Conservation (phyloP, 2,329 filamentous ascomycete species). For the Fusarium fujikuroi region DNA sequence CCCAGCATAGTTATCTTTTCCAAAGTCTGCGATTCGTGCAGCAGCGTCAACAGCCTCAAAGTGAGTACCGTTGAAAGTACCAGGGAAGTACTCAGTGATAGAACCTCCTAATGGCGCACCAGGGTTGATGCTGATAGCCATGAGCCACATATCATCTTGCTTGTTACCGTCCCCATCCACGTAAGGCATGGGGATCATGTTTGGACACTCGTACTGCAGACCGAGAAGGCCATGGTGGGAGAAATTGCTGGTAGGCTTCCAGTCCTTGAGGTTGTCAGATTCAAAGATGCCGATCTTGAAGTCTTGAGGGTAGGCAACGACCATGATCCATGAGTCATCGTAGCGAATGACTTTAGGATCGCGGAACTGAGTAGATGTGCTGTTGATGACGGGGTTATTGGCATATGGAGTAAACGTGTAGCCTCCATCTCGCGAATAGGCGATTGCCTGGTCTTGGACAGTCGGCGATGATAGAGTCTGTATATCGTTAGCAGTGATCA, state of each 20-base stretch:
- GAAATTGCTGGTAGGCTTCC: constrained; percentile 66
- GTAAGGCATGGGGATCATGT: constrained; percentile 65
- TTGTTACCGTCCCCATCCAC: constrained; percentile 49
- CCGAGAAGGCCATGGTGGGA: constrained; percentile 62
- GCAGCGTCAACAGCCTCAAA: constrained; percentile 54
- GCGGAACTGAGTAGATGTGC: constrained; percentile 66
- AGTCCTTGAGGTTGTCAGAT: constrained; percentile 66
- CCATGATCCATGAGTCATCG: constrained; percentile 66
- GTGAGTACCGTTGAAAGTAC: constrained; percentile 72
- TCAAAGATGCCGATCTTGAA: constrained; percentile 71
- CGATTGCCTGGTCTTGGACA: constrained; percentile 66
- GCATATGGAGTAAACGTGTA: constrained; percentile 70
- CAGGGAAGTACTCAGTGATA: constrained; percentile 65
- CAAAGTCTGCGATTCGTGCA: constrained; percentile 48
- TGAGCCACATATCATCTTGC: constrained; percentile 51
- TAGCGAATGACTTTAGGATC: constrained; percentile 74
- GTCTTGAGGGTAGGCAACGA: constrained; percentile 61
- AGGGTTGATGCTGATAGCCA: constrained; percentile 66
- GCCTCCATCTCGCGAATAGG: constrained; percentile 70
- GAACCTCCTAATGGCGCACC: constrained; percentile 67
- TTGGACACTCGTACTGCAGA: constrained; percentile 72
- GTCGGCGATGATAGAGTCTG: constrained; percentile 40
- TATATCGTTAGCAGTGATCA: background rate
- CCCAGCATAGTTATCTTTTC: constrained; percentile 52
- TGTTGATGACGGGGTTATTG: constrained; percentile 69